These are phyloP conservation scores for Piromyces finnis DNA, from an alignment of 192 early-diverging fungal species.

Conservation along the genomic window DNA sequence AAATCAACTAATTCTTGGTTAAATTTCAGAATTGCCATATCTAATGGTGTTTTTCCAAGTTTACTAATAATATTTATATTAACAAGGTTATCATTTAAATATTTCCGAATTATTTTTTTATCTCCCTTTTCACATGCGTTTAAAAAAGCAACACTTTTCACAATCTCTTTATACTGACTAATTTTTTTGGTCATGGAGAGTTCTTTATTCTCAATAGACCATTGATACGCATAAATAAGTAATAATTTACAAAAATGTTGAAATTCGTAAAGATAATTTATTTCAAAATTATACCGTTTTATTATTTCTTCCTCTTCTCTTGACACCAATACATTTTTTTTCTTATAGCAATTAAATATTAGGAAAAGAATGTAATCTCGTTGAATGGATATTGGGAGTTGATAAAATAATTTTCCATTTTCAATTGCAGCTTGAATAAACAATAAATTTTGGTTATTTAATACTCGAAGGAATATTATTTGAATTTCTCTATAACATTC, in stretches of 20 bases:
- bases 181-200: neutral
- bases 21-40: neutral
- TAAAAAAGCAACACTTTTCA: neutral
- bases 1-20: neutral
- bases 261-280: neutral
- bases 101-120: neutral
- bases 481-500: neutral
- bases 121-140: neutral
- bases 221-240: neutral
- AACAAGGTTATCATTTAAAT: neutral
- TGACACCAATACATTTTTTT: neutral
- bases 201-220: neutral
- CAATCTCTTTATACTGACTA: neutral
- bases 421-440: neutral
- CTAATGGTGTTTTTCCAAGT: neutral
- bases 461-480: neutral
- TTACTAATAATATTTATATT: neutral
- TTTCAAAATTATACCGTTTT: neutral
- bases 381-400: neutral
- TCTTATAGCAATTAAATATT: neutral
- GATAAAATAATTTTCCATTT: neutral
- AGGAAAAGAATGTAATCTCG: neutral
- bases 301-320: neutral
- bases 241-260: neutral
- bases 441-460: neutral